Evolutionary conservation across 2,329 filamentous ascomycete genomes (phyloP), one percentile per base, ranked within the genome.

Genomic region (Claviceps africana): DNA sequence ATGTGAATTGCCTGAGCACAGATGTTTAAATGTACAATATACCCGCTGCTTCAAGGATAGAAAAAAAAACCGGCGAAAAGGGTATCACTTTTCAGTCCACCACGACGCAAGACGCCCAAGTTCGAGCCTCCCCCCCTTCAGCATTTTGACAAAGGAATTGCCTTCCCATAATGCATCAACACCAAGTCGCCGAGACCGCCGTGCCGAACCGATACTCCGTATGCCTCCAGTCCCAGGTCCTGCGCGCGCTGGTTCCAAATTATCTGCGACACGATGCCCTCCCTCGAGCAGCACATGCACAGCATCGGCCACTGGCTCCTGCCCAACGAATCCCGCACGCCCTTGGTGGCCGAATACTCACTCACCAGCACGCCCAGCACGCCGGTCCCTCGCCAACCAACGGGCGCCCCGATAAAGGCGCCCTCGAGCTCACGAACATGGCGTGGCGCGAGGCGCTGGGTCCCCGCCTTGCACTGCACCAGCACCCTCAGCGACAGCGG

Each of bases 381-480:
- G 15, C 77, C 74, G 1, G 72, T 64, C 0, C 77, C 79, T 51
- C 81, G 73, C 86, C 86, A 95, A 0, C 83, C 84, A 0, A 76
- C 70, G 1, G 88, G 89, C 7, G 86, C 85, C 13, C 81, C 82
- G 1, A 75, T 74, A 61, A 93, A 85, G 0, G 88, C 80, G 3
- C 91, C 91, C 62, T 88, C 86, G 3, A 91, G 74, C 68, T 91
- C 86, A n/a, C 86, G 78, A 9, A 88, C 69, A 47, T 81, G 70
- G 33, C 74, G 69, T 0, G 86, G 86, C 0, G 78, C 72, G 13
- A 73, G 65, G 46, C 72, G 70, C 53, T 70, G 68, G 19, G 70
- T 63, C 15, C 76, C 71, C 1, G 75, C 78, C 65, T 91, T 93
- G 73, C 87, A 91, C 64, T 91, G 86, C 1, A 78, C 54, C 15